phyloP scores from a whole-genome alignment of 495 filamentous ascomycete genomes.

The Pyronema domesticum region DNA sequence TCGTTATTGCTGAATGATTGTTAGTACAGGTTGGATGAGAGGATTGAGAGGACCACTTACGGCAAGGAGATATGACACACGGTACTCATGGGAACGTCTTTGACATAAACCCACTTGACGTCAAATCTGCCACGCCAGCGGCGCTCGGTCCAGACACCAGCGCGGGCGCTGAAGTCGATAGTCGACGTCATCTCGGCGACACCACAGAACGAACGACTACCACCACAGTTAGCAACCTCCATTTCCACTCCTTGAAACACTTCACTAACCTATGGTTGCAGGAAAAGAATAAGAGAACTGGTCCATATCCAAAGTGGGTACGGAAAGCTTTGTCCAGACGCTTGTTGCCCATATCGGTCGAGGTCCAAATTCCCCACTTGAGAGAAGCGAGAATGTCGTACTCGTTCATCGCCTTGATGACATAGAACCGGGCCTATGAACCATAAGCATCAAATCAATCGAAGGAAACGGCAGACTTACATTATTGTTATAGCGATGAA shows the following conservation, averaged over 20 bases:
- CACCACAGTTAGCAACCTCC: background rate
- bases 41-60: slow-evolving; percentile 3
- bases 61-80: slow-evolving; percentile 13
- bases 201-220: slow-evolving; percentile 18
- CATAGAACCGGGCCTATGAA: slow-evolving; percentile 13
- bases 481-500: background rate
- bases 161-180: slow-evolving; percentile 8
- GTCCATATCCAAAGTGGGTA: slow-evolving; percentile 5
- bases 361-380: slow-evolving; percentile 19
- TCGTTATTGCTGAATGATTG: slow-evolving; percentile 14
- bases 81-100: slow-evolving; percentile 11
- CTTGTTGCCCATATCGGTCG: slow-evolving; percentile 18
- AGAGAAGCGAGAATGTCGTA: slow-evolving; percentile 17
- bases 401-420: slow-evolving; percentile 18
- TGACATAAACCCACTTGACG: slow-evolving; percentile 14
- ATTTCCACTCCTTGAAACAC: background rate
- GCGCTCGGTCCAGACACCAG: slow-evolving; percentile 15
- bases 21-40: background rate
- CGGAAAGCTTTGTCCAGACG: slow-evolving; percentile 16
- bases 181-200: slow-evolving; percentile 16
- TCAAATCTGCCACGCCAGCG: slow-evolving; percentile 16
- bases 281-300: slow-evolving; percentile 18
- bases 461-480: slow-evolving; percentile 6
- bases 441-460: background rate
- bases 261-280: slow-evolving; percentile 10